phyloP scores from a whole-genome alignment of 495 filamentous ascomycete species.

The Penicillium cataractarum region DNA sequence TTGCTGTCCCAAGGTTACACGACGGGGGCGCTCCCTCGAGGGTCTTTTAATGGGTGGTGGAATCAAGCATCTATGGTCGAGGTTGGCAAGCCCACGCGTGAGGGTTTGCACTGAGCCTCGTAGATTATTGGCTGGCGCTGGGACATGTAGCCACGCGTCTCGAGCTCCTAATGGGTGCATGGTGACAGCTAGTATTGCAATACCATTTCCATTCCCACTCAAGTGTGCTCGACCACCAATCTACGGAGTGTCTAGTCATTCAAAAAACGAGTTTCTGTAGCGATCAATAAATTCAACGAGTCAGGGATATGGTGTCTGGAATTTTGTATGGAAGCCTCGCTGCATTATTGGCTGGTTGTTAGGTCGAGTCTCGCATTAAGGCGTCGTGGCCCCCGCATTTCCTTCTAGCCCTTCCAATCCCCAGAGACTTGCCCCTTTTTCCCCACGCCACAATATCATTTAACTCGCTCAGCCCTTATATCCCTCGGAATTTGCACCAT shows the following conservation, averaged over 20 bases:
- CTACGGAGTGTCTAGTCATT: not conserved
- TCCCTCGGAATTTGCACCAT: not conserved
- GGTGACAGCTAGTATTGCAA: not conserved
- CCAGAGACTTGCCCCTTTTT: not conserved
- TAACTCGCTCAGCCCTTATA: not conserved
- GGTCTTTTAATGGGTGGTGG: no score
- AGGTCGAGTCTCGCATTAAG: no score
- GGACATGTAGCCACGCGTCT: no score
- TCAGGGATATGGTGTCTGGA: not conserved
- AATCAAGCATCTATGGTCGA: no score
- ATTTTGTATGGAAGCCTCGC: not conserved
- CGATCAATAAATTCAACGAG: not conserved
- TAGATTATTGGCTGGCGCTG: no score
- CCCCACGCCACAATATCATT: not conserved
- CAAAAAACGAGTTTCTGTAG: not conserved
- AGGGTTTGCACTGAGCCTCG: no score
- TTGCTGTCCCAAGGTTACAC: no score
- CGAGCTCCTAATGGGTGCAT: no score
- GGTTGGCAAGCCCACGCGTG: no score
- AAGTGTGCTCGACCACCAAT: no score
- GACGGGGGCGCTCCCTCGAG: no score
- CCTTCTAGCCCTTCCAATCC: not conserved
- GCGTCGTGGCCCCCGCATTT: not conserved
- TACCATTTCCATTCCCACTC: not conserved
- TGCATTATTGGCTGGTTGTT: not conserved